These are phyloP conservation scores for Knufia petricola DNA, from an alignment of 2,329 filamentous ascomycete species.

Conservation along the genomic window DNA sequence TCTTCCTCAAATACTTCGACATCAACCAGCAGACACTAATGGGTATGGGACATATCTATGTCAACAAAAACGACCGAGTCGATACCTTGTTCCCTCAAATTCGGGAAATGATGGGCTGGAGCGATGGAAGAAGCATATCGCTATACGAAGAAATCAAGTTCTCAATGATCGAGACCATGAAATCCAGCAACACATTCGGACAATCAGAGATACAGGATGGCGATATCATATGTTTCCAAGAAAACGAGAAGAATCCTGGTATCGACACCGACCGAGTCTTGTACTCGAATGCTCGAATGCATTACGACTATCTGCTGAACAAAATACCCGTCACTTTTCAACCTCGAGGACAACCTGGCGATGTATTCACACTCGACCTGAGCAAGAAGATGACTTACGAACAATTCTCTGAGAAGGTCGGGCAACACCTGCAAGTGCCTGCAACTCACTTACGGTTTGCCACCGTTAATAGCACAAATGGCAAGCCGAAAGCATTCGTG, in stretches of 20 bases:
- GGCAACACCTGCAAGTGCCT: slow-evolving; percentile 63
- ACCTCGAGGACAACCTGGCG: slow-evolving; percentile 48
- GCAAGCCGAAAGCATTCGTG: slow-evolving; percentile 67
- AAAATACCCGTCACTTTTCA: slow-evolving; percentile 70
- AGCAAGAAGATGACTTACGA: slow-evolving; percentile 89
- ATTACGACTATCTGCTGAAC: slow-evolving; percentile 88
- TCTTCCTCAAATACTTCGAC: slow-evolving; percentile 92
- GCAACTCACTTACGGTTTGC: slow-evolving; percentile 86
- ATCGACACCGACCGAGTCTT: slow-evolving; percentile 35
- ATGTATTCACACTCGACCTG: slow-evolving; percentile 66
- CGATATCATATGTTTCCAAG: slow-evolving; percentile 92
- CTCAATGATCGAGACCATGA: slow-evolving; percentile 91
- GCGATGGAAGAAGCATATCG: slow-evolving; percentile 58
- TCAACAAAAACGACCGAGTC: slow-evolving; percentile 78
- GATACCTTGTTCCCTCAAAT: slow-evolving; percentile 73
- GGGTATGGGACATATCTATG: slow-evolving; percentile 76
- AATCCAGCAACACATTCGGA: slow-evolving; percentile 78
- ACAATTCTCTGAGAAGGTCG: slow-evolving; percentile 73
- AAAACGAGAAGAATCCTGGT: slow-evolving; percentile 39
- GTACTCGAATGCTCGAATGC: slow-evolving; percentile 63
- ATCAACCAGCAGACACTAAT: slow-evolving; percentile 61
- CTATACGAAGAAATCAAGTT: slow-evolving; percentile 98
- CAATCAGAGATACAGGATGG: slow-evolving; percentile 93
- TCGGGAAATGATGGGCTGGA: slow-evolving; percentile 75
- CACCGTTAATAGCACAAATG: slow-evolving; percentile 66